Conservation (phyloP, 805 yeast genomes). For the Isabelozyma pseudorhagii region DNA sequence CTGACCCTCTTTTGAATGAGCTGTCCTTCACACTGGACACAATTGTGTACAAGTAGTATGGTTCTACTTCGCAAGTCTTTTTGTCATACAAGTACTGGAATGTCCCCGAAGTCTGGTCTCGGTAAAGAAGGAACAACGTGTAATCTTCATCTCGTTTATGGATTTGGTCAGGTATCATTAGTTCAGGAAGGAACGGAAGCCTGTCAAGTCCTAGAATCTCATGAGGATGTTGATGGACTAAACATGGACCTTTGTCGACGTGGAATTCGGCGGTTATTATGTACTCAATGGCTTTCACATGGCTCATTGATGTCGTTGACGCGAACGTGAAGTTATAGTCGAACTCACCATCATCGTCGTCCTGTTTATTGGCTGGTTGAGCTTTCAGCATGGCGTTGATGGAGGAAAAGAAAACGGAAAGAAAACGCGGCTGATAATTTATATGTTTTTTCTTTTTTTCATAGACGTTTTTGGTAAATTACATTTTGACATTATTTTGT, state of each 20-base stretch:
- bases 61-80: slow-evolving; percentile 32
- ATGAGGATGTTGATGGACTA: slow-evolving; percentile 48
- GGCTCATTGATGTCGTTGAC: neutral
- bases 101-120: slow-evolving; percentile 35
- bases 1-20: slow-evolving; percentile 52
- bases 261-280: slow-evolving; percentile 78
- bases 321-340: neutral
- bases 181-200: slow-evolving; percentile 43
- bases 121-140: slow-evolving; percentile 53
- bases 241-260: slow-evolving; percentile 66
- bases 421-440: too few species aligned
- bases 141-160: slow-evolving; percentile 58
- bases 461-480: too few species aligned
- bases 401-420: too few species aligned
- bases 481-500: too few species aligned
- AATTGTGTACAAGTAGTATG: slow-evolving; percentile 54
- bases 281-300: slow-evolving; percentile 45
- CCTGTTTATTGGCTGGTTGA: neutral
- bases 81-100: slow-evolving; percentile 35
- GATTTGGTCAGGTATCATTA: slow-evolving; percentile 62
- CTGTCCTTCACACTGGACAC: slow-evolving; percentile 48
- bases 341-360: slow-evolving; percentile 1
- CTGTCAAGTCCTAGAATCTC: slow-evolving; percentile 33
- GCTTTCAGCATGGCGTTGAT: neutral
- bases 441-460: too few species aligned